Percentiles rank a stretch among this genome's conserved stretches.
Evolutionary conservation across 768 basidiomycete species (phyloP).

Genomic region (Suillus alpinus): DNA sequence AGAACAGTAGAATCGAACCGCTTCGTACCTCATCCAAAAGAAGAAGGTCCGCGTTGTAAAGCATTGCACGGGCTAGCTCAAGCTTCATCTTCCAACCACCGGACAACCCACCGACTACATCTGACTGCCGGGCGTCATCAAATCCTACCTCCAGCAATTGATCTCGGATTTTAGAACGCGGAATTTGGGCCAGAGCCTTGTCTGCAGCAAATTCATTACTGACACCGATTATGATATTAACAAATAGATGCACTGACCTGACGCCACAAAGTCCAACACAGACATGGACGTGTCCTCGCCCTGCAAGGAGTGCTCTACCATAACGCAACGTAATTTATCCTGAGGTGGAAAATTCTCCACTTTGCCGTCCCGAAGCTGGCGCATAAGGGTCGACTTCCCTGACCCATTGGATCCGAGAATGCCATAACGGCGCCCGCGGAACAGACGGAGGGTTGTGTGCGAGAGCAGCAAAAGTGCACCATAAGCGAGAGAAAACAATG

Average conservation of each 20-base stretch:
- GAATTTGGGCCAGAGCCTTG: conserved; percentile 57
- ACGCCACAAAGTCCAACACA: conserved; percentile 87
- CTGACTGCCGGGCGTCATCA: conserved; percentile 78
- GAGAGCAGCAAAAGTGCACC: conserved; percentile 92
- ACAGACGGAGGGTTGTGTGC: conserved; percentile 85
- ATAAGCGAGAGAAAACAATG: conserved; percentile 93
- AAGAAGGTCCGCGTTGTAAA: conserved; percentile 87
- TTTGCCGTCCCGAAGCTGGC: conserved; percentile 92
- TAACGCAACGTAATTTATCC: conserved; percentile 81
- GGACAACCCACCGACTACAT: conserved; percentile 85
- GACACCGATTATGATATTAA: conserved; percentile 7
- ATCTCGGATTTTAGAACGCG: conserved; percentile 69
- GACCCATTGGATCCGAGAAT: conserved; percentile 96
- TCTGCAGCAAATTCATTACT: conserved; percentile 42
- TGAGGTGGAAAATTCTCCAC: conserved; percentile 95
- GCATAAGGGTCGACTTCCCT: conserved; percentile 95
- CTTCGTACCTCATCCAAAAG: conserved; percentile 75
- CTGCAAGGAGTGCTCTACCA: conserved; percentile 97
- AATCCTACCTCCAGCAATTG: conserved; percentile 91
- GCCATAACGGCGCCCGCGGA: conserved; percentile 91
- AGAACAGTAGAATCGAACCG: conserved; percentile 2
- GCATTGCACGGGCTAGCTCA: conserved; percentile 93
- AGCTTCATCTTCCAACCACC: conserved; percentile 99
- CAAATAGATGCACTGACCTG: conserved; percentile 46
- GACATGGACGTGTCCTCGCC: conserved; percentile 84